Percentiles rank a stretch among this genome's conserved stretches.
Evolutionary conservation across 805 yeast genomes (phyloP).

Genomic region (Metahyphopichia silvanorum): DNA sequence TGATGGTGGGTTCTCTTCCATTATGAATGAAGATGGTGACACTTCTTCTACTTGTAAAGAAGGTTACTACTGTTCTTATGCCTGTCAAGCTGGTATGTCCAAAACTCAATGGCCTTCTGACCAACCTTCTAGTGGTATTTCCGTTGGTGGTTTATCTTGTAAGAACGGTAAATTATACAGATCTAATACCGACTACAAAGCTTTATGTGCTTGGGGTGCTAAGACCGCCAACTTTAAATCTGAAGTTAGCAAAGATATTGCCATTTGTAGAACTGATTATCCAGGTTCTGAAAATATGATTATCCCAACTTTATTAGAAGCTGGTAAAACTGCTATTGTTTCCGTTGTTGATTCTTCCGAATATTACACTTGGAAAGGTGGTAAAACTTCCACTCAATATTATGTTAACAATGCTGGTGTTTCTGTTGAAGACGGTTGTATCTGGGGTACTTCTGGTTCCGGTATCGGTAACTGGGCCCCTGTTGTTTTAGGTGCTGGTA

Average conservation of each 20-base stretch:
- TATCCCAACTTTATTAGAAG: conserved; percentile 62
- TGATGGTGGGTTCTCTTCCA: conserved; percentile 42
- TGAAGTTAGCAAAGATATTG: conserved; percentile 49
- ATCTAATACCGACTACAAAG: conserved; percentile 47
- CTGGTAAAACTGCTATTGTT: conserved; percentile 48
- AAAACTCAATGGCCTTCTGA: conserved; percentile 74
- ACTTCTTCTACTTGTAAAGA: conserved; percentile 50
- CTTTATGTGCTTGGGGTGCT: conserved; percentile 66
- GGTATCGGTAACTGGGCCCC: conserved; percentile 81
- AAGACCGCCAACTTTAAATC: conserved; percentile 53
- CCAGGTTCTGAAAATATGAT: conserved; percentile 83
- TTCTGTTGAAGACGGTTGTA: conserved; percentile 62
- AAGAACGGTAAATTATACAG: conserved; percentile 59
- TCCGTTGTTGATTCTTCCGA: conserved; percentile 58
- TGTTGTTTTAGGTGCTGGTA: conserved; percentile 75
- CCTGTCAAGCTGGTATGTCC: conserved; percentile 78
- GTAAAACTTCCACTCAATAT: conserved; percentile 66
- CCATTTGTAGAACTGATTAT: conserved; percentile 75
- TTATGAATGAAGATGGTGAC: conserved; percentile 48
- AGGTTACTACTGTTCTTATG: conserved; percentile 73
- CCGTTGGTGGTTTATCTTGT: conserved; percentile 71
- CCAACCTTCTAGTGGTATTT: conserved; percentile 67
- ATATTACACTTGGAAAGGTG: conserved; percentile 63
- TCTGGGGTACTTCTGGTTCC: conserved; percentile 61
- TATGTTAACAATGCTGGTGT: conserved; percentile 79